Evolutionary conservation across 257 asterid genomes (phyloP).

Genomic region (Solanum phureja): DNA sequence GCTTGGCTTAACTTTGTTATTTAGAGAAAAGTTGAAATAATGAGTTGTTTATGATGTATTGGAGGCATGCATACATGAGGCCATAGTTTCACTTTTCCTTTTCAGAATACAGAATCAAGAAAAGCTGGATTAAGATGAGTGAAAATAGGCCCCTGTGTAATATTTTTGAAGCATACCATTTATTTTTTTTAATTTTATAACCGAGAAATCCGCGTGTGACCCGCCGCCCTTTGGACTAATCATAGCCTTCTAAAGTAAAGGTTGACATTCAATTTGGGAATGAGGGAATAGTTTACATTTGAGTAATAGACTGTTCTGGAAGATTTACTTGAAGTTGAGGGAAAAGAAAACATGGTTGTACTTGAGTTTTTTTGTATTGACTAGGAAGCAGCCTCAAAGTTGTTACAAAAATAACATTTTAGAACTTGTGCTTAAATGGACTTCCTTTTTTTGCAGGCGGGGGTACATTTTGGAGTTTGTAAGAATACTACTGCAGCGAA

Average conservation of each 20-base stretch:
- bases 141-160: neutral
- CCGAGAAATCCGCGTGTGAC: no score
- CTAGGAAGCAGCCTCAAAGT: neutral
- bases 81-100: neutral
- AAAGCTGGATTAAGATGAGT: neutral
- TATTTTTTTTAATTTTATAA: no score
- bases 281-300: neutral
- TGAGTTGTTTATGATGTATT: neutral
- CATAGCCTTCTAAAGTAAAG: neutral
- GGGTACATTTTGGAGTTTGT: conserved; percentile 76
- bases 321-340: neutral
- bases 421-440: neutral
- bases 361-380: neutral
- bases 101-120: neutral
- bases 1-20: neutral
- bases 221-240: no score
- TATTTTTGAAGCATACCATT: neutral
- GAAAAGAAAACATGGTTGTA: neutral
- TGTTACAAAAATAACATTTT: neutral
- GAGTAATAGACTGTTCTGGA: neutral
- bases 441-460: conserved; percentile 43
- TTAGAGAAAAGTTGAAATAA: neutral
- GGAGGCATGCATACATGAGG: neutral
- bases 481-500: conserved; percentile 37
- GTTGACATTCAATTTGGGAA: neutral